These are phyloP conservation scores for Solanum appendiculatum DNA, from an alignment of 257 asterid species.

Conservation along the genomic window DNA sequence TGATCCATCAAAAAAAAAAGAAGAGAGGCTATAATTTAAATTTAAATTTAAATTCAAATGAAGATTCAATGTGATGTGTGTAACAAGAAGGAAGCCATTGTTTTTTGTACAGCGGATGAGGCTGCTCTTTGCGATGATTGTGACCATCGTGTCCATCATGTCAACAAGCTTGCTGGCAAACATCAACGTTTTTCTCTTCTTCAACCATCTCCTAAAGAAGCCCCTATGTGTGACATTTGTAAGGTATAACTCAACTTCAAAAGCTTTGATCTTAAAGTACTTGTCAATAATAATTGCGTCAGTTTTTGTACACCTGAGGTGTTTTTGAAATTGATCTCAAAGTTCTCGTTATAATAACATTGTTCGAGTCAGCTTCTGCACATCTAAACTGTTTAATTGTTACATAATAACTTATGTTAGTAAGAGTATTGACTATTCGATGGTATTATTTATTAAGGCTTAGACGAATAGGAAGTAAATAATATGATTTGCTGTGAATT, in stretches of 20 bases:
- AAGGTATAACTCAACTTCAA: slow-evolving; percentile 23
- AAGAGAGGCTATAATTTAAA: no score
- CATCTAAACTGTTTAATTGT: background rate
- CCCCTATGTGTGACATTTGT: slow-evolving; percentile 60
- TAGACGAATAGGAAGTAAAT: background rate
- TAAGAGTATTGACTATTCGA: background rate
- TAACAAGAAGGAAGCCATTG: slow-evolving; percentile 15
- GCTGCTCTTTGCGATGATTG: slow-evolving; percentile 24
- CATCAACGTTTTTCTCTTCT: slow-evolving; percentile 45
- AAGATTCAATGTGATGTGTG: slow-evolving; percentile 36
- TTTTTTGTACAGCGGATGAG: slow-evolving; percentile 31
- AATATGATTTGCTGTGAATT: background rate
- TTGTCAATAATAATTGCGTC: background rate
- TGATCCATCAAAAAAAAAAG: background rate
- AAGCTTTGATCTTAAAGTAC: background rate
- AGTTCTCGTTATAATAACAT: background rate
- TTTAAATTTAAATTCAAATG: slow-evolving; percentile 1
- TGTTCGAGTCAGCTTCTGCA: background rate
- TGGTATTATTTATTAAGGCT: background rate
- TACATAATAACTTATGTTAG: background rate
- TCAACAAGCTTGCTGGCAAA: slow-evolving; percentile 17
- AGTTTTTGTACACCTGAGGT: no score
- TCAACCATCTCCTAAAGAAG: slow-evolving; percentile 39
- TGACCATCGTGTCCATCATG: slow-evolving; percentile 19
- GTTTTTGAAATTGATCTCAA: no score